Percentiles rank a stretch among this genome's conserved stretches.
phyloP scores from a whole-genome alignment of 805 yeast species.

The Candida qinlingensis region DNA sequence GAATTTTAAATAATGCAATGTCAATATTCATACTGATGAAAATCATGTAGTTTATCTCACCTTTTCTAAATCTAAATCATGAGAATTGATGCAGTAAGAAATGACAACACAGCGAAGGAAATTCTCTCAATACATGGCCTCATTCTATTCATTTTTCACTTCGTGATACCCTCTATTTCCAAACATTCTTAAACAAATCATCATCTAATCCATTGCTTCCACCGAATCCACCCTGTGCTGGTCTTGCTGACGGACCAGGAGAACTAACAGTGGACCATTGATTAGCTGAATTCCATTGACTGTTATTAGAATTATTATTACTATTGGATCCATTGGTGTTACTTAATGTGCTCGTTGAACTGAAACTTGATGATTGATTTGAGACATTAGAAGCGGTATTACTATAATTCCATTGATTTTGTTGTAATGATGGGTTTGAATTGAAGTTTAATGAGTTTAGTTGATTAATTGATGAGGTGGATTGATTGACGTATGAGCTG shows the following conservation, averaged over 20 bases:
- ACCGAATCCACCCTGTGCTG: conserved; percentile 3
- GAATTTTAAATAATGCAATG: no score
- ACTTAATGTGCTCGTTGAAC: neutral
- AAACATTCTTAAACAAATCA: conserved; percentile 65
- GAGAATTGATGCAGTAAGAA: neutral
- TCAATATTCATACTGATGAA: no score
- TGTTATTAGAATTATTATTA: conserved; percentile 26
- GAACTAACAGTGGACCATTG: conserved; percentile 21
- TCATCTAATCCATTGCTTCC: conserved; percentile 39
- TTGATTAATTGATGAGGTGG: conserved; percentile 12
- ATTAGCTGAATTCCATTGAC: conserved; percentile 29
- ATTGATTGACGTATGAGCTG: conserved; percentile 1
- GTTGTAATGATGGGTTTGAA: conserved; percentile 5
- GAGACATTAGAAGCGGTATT: neutral
- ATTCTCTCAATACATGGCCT: no score
- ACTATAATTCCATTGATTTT: conserved; percentile 6
- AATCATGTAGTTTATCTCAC: no score
- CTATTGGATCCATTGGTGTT: neutral
- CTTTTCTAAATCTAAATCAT: no score
- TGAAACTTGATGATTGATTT: neutral
- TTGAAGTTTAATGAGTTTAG: conserved; percentile 10
- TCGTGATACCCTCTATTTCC: conserved; percentile 35
- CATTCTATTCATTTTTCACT: no score
- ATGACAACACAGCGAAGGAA: no score
- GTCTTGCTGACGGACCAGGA: conserved; percentile 7